Conservation (phyloP, 805 yeast species). For the Monosporozyma yasuniensis region DNA sequence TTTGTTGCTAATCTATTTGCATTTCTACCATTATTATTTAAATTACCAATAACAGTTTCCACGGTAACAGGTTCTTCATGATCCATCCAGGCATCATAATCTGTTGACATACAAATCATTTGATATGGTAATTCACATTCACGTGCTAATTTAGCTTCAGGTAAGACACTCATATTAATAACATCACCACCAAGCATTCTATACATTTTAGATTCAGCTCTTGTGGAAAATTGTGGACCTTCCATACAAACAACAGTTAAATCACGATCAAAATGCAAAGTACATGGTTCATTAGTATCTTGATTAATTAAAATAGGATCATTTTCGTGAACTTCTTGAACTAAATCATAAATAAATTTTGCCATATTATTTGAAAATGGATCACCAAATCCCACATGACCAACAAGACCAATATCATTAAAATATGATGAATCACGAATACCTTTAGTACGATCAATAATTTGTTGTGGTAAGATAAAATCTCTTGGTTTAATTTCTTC, state of each 20-base stretch:
- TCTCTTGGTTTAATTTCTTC: constrained; percentile 87
- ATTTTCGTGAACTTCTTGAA: constrained; percentile 14
- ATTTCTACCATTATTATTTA: constrained; percentile 77
- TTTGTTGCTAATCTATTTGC: constrained; percentile 71
- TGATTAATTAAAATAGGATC: constrained; percentile 46
- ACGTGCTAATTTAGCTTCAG: constrained; percentile 95
- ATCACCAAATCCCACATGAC: constrained; percentile 95
- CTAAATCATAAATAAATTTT: constrained; percentile 49
- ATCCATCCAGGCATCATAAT: constrained; percentile 97
- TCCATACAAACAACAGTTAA: constrained; percentile 92
- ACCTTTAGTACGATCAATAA: constrained; percentile 95
- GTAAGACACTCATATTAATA: constrained; percentile 93
- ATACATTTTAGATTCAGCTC: constrained; percentile 91
- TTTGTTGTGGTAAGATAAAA: constrained; percentile 92
- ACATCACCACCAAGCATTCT: constrained; percentile 85
- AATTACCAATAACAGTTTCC: constrained; percentile 89
- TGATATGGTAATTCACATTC: constrained; percentile 97
- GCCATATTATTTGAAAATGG: constrained; percentile 80
- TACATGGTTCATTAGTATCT: constrained; percentile 52
- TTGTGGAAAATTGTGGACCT: constrained; percentile 95
- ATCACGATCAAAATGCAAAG: constrained; percentile 61
- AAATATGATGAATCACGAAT: constrained; percentile 83
- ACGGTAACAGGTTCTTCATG: constrained; percentile 94
- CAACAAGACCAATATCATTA: constrained; percentile 81
- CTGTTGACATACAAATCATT: constrained; percentile 98